Base-by-base conservation (phyloP, 495 filamentous ascomycete genomes). In the Daldinia vernicosa region DNA sequence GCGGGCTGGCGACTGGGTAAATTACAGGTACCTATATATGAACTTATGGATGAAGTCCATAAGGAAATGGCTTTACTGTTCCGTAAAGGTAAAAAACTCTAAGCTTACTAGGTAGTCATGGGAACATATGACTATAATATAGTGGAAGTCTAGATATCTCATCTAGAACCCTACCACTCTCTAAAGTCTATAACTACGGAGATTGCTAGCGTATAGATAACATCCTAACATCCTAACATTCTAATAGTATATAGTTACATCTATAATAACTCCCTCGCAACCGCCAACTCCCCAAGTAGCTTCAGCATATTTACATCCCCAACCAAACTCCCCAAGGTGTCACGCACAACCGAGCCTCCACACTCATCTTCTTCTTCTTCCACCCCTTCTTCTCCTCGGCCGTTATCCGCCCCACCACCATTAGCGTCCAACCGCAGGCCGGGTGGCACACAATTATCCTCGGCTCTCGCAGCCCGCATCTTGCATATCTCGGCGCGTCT, bases 381-480 rank as follows among this genome's bases (percentile, higher is more conserved):
- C 5, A 39, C 28, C 9, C 33, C 43, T n/a, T n/a, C n/a, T 0
- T 30, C 43, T 19, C 35, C 43, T 8, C 4, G 50, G 1, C 33
- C 28, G 2, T 17, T 33, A 28, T n/a, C 35, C 27, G 12, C 4
- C 28, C 40, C n/a, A 3, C 40, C n/a, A 3, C 22, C 33, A 24
- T 56, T 14, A 50, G 22, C 4, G 61, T 54, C 12, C 4, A 62
- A 12, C 60, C 67, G 57, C 3, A 59, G 22, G 5, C 71, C 71
- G 0, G 75, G 75, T 19, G 56, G 37, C 1, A 69, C 39, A 43
- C 78, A 80, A 55, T 80, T 80, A 62, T 78, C 70, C 70, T 80
- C 68, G 15, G 75, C 70, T 19, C 78, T 73, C 32, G 64, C 78
- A 2, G 75, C 75, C 24, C 75, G 64, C 32, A 78, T 72, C 70